Evolutionary conservation across 495 filamentous ascomycete genomes (phyloP).

Genomic region (Amniculicola lignicola): DNA sequence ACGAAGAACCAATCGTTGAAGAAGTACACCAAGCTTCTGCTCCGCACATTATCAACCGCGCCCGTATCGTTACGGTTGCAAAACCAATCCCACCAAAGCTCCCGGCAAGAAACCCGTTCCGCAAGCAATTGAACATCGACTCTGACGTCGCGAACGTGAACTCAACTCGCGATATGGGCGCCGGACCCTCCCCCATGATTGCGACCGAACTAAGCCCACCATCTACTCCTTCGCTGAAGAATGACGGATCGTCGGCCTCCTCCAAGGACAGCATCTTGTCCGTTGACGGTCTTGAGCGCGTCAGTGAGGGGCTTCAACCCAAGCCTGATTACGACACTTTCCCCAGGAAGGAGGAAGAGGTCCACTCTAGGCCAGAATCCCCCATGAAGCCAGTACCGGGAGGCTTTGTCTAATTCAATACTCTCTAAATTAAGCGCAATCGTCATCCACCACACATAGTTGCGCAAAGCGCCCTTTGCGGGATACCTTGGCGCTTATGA

Average conservation of each 20-base stretch:
- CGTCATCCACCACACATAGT: neutral
- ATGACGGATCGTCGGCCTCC: conserved; percentile 24
- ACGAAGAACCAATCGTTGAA: conserved; percentile 34
- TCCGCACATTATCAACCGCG: conserved; percentile 37
- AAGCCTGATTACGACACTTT: conserved; percentile 3
- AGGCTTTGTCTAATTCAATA: conserved; percentile 16
- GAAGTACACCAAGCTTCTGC: conserved; percentile 31
- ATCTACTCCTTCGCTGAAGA: conserved; percentile 26
- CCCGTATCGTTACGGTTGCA: conserved; percentile 41
- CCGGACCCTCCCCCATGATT: conserved; percentile 20
- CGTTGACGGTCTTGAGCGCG: conserved; percentile 21
- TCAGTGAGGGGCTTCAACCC: conserved; percentile 22
- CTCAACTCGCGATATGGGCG: conserved; percentile 6
- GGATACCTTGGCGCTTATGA: too few species aligned
- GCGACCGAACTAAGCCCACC: conserved; percentile 11
- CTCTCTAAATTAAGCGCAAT: neutral
- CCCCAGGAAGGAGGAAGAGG: conserved; percentile 11
- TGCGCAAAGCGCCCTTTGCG: too few species aligned
- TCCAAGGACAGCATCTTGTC: conserved; percentile 29
- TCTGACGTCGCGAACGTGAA: conserved; percentile 17
- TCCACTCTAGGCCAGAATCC: conserved; percentile 25
- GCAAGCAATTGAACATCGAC: conserved; percentile 31
- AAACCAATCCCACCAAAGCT: conserved; percentile 39
- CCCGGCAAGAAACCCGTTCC: conserved; percentile 40
- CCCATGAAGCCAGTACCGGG: conserved; percentile 26